Base-by-base conservation (phyloP, 169 alveolate genomes). In the Theileria parva region DNA sequence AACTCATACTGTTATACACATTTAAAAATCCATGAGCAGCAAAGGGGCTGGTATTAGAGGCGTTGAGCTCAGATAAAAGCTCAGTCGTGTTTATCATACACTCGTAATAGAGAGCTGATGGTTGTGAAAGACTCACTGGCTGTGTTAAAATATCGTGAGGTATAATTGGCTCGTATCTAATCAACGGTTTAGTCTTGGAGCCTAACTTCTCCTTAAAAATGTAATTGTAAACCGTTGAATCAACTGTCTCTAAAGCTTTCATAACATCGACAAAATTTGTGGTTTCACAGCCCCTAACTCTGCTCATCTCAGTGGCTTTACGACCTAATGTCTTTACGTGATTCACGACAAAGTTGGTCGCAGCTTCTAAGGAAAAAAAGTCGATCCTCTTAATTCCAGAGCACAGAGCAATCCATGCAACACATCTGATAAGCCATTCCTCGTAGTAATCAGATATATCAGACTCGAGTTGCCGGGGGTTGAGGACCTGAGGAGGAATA, bases 371-470 rank as follows among this genome's bases (percentile, higher is more conserved):
- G n/a, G 91, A 67, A 51, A 57, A 69, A 69, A 77, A 71, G 65
- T 85, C 88, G 83, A 85, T 84, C 32, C 84, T 80, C 68, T 27
- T 78, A 21, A 85, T 70, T 8, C 91, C 91, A 30, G 55, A 76
- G n/a, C 69, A n/a, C 50, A 55, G 37, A 0, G 91, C 91, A 48
- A 85, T 73, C 91, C 91, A 85, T n/a, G 91, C 83, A 28, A 85
- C 91, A 70, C 87, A 77, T 27, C 77, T 85, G 32, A 71, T 83
- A 57, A 85, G 55, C 91, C 91, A 85, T 55, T 85, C 91, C 67
- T 78, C 91, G 57, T 85, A 85, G 85, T 85, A 83, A 39, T 83
- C 89, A 27, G 80, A 77, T 15, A 74, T 72, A 60, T 76, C 89
- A 15, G 79, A 75, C 48, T 81, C 86, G 15, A 76, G 81, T 21